Conservation (phyloP, 768 basidiomycete species). For the Trichaptum fuscoviolaceum region DNA sequence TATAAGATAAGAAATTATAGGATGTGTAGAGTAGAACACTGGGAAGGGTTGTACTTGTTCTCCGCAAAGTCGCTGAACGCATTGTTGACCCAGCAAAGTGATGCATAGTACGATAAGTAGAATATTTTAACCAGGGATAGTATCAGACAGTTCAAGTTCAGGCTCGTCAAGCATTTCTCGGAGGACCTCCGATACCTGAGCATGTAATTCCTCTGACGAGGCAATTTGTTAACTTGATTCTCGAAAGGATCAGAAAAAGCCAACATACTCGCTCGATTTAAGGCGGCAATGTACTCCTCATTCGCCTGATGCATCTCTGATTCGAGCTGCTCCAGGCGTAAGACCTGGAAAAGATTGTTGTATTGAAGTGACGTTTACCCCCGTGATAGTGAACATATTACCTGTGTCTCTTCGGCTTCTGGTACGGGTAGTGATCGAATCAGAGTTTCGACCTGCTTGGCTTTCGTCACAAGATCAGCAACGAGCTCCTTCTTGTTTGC, state of each 20-base stretch:
- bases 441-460: constrained; percentile 84
- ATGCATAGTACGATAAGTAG: background rate
- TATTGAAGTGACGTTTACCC: background rate
- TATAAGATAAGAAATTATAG: constrained; percentile 1
- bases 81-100: too few relatives aligned
- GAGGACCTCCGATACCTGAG: constrained; percentile 55
- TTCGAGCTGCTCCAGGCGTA: constrained; percentile 62
- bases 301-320: constrained; percentile 68
- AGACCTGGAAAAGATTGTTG: constrained; percentile 41
- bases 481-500: constrained; percentile 85
- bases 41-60: background rate
- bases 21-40: background rate
- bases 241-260: background rate
- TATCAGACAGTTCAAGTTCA: constrained; percentile 35
- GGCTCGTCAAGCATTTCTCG: constrained; percentile 52
- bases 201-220: constrained; percentile 49
- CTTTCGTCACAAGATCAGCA: constrained; percentile 75
- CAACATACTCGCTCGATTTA: constrained; percentile 72
- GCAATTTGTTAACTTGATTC: background rate
- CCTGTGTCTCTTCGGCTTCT: constrained; percentile 76
- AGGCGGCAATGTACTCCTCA: constrained; percentile 66
- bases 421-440: constrained; percentile 76
- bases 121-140: constrained; percentile 11
- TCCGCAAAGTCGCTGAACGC: too few relatives aligned
- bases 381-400: constrained; percentile 20